Percentiles rank a stretch among this genome's conserved stretches.
Conservation (phyloP, 257 asterid genomes). For the Knoxia roxburghii region DNA sequence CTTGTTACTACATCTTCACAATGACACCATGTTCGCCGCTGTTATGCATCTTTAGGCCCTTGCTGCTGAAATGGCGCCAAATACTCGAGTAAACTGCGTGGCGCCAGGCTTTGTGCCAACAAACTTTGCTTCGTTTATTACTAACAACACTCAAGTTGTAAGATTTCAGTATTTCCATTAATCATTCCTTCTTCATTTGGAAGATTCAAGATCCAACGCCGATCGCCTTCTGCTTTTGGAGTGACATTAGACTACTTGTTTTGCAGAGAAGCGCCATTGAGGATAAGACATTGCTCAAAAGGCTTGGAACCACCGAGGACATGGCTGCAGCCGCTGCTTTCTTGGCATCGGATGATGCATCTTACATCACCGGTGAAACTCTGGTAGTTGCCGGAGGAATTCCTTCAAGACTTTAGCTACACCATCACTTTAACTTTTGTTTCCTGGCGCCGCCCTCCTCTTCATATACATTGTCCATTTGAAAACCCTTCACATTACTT, state of each 20-base stretch:
- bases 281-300: constrained; percentile 57
- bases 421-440: neutral
- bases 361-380: constrained; percentile 77
- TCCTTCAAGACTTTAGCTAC: constrained; percentile 60
- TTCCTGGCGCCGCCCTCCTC: neutral
- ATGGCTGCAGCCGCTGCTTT: constrained; percentile 88
- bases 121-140: constrained; percentile 55
- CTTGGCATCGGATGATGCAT: constrained; percentile 87
- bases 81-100: constrained; percentile 84
- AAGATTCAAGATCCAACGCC: neutral
- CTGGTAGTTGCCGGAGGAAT: constrained; percentile 80
- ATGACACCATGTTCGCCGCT: neutral
- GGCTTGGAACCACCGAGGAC: constrained; percentile 76
- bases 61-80: constrained; percentile 86
- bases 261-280: constrained; percentile 51
- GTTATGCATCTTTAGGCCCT: constrained; percentile 49
- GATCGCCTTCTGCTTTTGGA: neutral
- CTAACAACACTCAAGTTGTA: constrained; percentile 42
- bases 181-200: neutral
- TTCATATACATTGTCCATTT: neutral
- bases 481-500: neutral
- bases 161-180: constrained; percentile 7
- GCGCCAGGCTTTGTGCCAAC: constrained; percentile 98
- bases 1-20: neutral
- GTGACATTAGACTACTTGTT: neutral